Percentiles rank a stretch among this genome's conserved stretches.
phyloP scores from a whole-genome alignment of 1,139 yeast species.

The Blastobotrys buckinghamii region DNA sequence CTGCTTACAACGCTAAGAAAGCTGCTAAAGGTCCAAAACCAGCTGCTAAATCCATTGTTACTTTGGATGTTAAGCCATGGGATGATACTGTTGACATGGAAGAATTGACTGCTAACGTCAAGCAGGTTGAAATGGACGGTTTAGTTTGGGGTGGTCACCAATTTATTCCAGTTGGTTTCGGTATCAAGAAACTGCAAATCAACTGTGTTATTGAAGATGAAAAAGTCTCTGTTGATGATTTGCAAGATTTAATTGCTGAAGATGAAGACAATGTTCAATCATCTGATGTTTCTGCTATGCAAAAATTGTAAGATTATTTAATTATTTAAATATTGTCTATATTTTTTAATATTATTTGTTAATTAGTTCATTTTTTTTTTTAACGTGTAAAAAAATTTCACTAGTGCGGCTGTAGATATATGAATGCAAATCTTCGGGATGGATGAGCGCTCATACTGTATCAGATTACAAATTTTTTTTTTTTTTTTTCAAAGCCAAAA shows the following conservation, averaged over 20 bases:
- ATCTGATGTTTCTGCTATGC: conserved; percentile 91
- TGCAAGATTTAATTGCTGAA: conserved; percentile 80
- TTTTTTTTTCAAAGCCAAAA: no score
- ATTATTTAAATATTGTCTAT: not conserved
- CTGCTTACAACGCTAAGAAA: conserved; percentile 96
- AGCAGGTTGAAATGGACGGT: conserved; percentile 83
- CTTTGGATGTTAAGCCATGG: conserved; percentile 99
- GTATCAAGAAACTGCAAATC: conserved; percentile 98
- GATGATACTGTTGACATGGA: conserved; percentile 98
- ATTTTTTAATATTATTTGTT: no score
- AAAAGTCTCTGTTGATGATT: conserved; percentile 86
- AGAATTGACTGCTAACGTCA: conserved; percentile 77
- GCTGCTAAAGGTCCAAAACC: conserved; percentile 96
- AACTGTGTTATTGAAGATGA: conserved; percentile 98
- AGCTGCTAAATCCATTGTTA: conserved; percentile 96
- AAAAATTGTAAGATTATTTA: not conserved
- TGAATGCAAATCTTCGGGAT: no score
- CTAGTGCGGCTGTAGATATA: no score
- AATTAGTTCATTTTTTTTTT: no score
- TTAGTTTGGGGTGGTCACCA: conserved; percentile 98
- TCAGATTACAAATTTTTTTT: not conserved
- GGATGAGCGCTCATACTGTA: no score
- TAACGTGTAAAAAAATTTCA: not conserved
- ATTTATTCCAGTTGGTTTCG: conserved; percentile 96
- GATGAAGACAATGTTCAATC: conserved; percentile 99